Evolutionary conservation across 2,329 filamentous ascomycete genomes (phyloP).

Genomic region (Neoscytalidium dimidiatum): DNA sequence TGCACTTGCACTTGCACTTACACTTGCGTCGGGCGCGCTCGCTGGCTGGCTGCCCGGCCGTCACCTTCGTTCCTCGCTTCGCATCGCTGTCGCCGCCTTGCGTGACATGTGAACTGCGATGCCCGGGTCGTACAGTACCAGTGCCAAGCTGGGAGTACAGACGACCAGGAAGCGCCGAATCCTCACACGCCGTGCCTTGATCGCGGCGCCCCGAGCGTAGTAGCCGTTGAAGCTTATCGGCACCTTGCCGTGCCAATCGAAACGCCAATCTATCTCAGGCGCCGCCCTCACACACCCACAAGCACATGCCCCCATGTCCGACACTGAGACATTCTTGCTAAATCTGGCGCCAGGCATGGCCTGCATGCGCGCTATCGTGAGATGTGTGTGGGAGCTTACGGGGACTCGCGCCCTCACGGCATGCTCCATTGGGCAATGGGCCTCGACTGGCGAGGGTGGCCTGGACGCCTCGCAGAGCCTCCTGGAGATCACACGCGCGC

Average conservation of each 20-base stretch:
- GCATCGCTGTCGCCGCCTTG: neutral
- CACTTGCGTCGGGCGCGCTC: neutral
- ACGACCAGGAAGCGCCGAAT: neutral
- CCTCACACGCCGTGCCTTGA: neutral
- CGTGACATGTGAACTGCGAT: neutral
- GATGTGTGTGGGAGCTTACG: neutral
- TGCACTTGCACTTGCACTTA: neutral
- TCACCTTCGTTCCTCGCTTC: neutral
- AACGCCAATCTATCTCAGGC: neutral
- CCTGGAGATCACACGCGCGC: neutral
- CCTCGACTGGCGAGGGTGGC: neutral
- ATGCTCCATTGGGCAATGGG: neutral
- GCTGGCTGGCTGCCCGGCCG: too few relatives aligned
- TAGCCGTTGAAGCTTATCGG: slow-evolving; percentile 8
- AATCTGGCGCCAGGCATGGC: neutral
- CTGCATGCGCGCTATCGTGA: neutral
- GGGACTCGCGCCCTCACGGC: neutral
- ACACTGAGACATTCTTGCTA: neutral
- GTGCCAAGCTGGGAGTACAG: neutral
- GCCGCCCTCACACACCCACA: too few relatives aligned
- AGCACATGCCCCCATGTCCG: too few relatives aligned
- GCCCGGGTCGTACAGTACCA: neutral
- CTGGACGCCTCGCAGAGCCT: slow-evolving; percentile 6
- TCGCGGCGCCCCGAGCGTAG: too few relatives aligned
- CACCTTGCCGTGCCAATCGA: neutral